Conservation (phyloP, 2,329 filamentous ascomycete genomes). For the Phyllosticta citrichinensis region DNA sequence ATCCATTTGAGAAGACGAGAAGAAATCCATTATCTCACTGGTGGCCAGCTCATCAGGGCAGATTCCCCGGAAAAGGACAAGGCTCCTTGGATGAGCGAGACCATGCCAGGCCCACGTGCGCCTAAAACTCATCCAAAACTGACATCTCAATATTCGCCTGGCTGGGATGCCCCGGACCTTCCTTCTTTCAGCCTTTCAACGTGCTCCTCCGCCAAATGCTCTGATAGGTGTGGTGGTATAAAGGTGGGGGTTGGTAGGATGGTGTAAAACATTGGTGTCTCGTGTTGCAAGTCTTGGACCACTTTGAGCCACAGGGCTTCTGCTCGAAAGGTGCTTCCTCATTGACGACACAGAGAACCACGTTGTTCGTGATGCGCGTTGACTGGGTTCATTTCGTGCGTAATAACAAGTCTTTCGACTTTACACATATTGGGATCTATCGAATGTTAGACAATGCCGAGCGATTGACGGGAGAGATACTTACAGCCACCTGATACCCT, state of each 20-base stretch:
- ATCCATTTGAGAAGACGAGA: neutral
- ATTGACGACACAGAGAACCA: neutral
- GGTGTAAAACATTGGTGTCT: neutral
- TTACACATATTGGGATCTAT: neutral
- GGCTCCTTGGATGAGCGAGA: neutral
- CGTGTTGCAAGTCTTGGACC: neutral
- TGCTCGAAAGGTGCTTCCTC: neutral
- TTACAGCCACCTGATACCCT: slow-evolving; percentile 31
- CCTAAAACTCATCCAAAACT: neutral
- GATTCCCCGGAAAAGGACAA: neutral
- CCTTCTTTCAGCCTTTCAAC: neutral
- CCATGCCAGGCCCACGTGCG: neutral
- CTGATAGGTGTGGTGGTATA: neutral
- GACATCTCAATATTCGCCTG: neutral
- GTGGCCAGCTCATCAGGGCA: neutral
- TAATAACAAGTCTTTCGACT: neutral
- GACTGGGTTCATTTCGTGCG: neutral
- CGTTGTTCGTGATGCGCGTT: neutral
- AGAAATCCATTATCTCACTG: neutral
- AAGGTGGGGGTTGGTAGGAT: neutral
- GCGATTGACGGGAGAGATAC: neutral
- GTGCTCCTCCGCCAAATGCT: neutral
- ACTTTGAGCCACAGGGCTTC: neutral
- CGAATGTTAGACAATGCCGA: neutral
- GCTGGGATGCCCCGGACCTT: neutral